phyloP scores from a whole-genome alignment of 225 moss, liverwort and hornwort species.

The Rhytidiadelphus loreus region DNA sequence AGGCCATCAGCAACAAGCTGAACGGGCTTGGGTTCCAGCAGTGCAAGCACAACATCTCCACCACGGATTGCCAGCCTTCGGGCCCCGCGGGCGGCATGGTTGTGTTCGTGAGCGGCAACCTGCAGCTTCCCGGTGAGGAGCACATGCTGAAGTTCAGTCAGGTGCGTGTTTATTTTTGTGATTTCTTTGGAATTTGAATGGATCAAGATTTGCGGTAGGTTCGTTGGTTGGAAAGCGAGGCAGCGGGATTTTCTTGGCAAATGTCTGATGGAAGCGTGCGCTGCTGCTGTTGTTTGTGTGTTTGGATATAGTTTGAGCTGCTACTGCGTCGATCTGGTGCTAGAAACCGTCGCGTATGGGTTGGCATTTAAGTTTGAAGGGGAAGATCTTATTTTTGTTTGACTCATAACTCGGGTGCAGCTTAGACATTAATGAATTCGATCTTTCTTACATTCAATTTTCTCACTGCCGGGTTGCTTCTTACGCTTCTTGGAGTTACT shows the following conservation, averaged over 20 bases:
- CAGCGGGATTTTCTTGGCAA: background rate
- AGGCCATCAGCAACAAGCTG: slow-evolving; percentile 64
- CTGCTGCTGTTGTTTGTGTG: background rate
- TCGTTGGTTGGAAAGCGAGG: background rate
- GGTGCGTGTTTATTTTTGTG: slow-evolving; percentile 3
- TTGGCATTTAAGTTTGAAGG: background rate
- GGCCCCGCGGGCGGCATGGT: slow-evolving; percentile 70
- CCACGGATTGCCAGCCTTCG: slow-evolving; percentile 88
- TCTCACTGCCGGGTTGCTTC: background rate
- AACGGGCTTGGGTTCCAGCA: slow-evolving; percentile 62
- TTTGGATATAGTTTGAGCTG: background rate
- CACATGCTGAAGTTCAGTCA: slow-evolving; percentile 82
- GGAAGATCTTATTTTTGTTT: background rate
- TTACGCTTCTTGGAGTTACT: background rate
- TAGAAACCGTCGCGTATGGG: background rate
- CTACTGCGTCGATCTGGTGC: background rate
- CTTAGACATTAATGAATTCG: background rate
- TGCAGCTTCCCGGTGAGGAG: slow-evolving; percentile 79
- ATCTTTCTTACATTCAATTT: background rate
- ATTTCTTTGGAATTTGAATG: background rate
- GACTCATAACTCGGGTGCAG: background rate
- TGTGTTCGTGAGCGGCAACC: slow-evolving; percentile 74
- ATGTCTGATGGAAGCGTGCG: background rate
- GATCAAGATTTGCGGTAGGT: background rate
- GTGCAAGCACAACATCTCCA: slow-evolving; percentile 80